Evolutionary conservation across 148 eudicot species (phyloP), one percentile per base, ranked within the genome.

Genomic region (Chenopodium suecicum): DNA sequence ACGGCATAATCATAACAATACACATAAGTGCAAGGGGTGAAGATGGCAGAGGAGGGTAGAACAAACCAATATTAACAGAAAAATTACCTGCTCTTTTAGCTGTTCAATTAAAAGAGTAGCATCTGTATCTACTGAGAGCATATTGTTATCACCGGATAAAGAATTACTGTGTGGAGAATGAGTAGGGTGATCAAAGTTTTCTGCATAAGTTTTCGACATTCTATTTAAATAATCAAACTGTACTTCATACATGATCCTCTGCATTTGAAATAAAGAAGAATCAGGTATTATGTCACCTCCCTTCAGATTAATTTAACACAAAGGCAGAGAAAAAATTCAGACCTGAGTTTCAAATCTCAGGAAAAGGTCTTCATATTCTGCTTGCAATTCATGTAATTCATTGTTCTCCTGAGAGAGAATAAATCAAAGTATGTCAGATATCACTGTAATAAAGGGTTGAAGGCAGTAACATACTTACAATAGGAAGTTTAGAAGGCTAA

Each of bases 341-440:
- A 96, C 99, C 91, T 94, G 94, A 48, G 94, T 85, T 88, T 91
- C 98, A 85, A 84, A 91, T 85, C 89, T 82, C 82, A 85, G 66
- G 46, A 92, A 84, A 79, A 96, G 86, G 58, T 92, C 89, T 80
- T 96, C 98, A 78, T 92, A 92, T 81, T 86, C 95, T 48, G 86
- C 86, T 87, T 88, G 89, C 74, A 90, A 68, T 79, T 90, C 91
- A 48, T 67, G 81, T 67, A 90, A 82, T 79, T 91, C 95, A 84
- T 71, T 76, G 83, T 81, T 82, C 82, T 87, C 93, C 98, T 95
- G 89, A 72, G 23, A 67, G 70, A 58, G 77, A 74, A 77, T 77
- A 84, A 27, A 83, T 32, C 77, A 69, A n/a, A 56, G 78, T 47
- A 74, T 77, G 80, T 80, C 79, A 82, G 70, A 82, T 80, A 48